Evolutionary conservation across 176 grass and related monocot species (phyloP).

Genomic region (Guadua angustifolia): DNA sequence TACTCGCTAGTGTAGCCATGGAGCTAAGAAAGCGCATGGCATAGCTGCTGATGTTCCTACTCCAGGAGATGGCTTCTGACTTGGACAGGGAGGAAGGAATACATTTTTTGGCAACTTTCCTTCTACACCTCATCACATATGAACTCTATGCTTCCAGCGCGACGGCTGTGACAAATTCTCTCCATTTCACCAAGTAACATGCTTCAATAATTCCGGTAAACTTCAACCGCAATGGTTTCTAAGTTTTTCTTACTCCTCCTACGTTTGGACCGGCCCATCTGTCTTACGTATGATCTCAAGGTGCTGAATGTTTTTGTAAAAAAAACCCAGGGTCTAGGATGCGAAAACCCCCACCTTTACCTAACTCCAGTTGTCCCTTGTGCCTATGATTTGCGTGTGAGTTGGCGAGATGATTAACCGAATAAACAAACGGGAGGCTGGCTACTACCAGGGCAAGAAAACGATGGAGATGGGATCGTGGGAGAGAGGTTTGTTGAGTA

Average conservation of each 20-base stretch:
- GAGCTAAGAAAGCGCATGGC: neutral
- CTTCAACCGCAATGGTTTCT: too few species aligned
- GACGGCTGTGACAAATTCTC: too few species aligned
- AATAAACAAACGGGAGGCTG: constrained; percentile 28
- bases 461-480: constrained; percentile 43
- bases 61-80: neutral
- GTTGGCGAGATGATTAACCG: constrained; percentile 29
- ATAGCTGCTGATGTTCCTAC: neutral
- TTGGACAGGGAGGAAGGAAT: constrained; percentile 41
- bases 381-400: neutral
- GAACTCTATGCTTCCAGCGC: neutral
- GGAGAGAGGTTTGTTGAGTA: neutral
- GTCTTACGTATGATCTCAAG: neutral
- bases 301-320: neutral
- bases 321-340: neutral
- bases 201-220: too few species aligned
- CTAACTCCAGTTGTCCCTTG: constrained; percentile 41
- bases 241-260: too few species aligned
- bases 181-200: too few species aligned
- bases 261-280: too few species aligned
- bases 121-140: neutral
- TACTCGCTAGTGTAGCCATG: neutral
- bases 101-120: neutral
- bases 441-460: neutral
- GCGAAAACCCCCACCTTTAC: constrained; percentile 24